These are phyloP conservation scores for Byssothecium circinans DNA, from an alignment of 2,329 filamentous ascomycete species.

Conservation along the genomic window DNA sequence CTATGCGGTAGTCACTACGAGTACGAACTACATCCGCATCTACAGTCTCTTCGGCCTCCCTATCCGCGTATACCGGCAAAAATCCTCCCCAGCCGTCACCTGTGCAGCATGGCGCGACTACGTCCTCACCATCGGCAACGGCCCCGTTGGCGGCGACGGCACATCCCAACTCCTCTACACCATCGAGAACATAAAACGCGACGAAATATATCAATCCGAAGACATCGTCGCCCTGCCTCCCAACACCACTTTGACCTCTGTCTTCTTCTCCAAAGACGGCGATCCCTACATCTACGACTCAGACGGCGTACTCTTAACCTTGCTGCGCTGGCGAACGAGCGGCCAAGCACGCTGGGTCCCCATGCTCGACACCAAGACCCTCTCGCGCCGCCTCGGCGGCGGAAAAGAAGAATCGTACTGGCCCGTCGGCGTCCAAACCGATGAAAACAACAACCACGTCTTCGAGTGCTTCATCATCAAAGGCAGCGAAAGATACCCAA, in stretches of 20 bases:
- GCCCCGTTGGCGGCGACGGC: constrained; percentile 77
- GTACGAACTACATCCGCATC: constrained; percentile 83
- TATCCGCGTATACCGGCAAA: constrained; percentile 85
- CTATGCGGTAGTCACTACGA: constrained; percentile 87
- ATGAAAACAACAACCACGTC: constrained; percentile 80
- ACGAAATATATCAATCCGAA: constrained; percentile 92
- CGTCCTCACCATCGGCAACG: constrained; percentile 94
- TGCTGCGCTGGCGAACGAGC: constrained; percentile 86
- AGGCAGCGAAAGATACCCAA: constrained; percentile 80
- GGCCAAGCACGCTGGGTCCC: constrained; percentile 90
- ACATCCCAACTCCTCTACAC: constrained; percentile 80
- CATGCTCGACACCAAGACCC: constrained; percentile 81
- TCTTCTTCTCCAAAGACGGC: constrained; percentile 92
- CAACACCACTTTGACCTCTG: constrained; percentile 71
- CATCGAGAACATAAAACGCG: constrained; percentile 90
- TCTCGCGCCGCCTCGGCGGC: constrained; percentile 80
- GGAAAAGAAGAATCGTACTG: constrained; percentile 90
- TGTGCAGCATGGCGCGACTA: constrained; percentile 96
- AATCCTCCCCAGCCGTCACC: constrained; percentile 85
- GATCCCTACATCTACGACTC: constrained; percentile 97
- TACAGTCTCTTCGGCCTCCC: constrained; percentile 93
- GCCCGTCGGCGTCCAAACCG: constrained; percentile 88
- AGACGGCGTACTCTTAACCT: constrained; percentile 80
- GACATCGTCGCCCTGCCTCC: constrained; percentile 84
- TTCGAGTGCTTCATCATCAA: constrained; percentile 99